phyloP scores from a whole-genome alignment of 1,284 basidiomycete genomes.

The Somion occarium region DNA sequence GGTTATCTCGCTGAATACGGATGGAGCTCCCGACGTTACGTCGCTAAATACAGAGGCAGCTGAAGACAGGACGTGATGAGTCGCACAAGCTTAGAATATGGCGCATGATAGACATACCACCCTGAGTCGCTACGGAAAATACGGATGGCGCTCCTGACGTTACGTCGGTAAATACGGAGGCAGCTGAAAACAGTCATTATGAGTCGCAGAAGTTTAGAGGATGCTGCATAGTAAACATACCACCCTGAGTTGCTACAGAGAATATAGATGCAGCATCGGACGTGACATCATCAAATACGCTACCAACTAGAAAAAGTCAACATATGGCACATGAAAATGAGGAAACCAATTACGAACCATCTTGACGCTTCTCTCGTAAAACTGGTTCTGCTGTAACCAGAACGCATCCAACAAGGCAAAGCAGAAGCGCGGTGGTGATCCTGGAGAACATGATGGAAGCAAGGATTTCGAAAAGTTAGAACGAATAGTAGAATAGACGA shows the following conservation, averaged over 20 bases:
- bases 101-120: too few species aligned
- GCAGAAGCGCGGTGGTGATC: conserved; percentile 8
- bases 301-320: conserved; percentile 7
- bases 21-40: conserved; percentile 15
- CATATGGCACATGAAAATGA: not conserved
- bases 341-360: conserved; percentile 13
- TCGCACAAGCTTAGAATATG: too few species aligned
- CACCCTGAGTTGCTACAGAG: conserved; percentile 10
- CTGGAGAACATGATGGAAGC: conserved; percentile 16
- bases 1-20: conserved; percentile 14
- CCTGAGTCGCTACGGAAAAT: too few species aligned
- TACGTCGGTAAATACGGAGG: too few species aligned
- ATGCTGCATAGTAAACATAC: not conserved
- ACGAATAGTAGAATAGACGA: not conserved
- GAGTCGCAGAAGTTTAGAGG: conserved; percentile 4
- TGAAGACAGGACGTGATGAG: too few species aligned
- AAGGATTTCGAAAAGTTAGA: not conserved
- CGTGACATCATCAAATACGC: conserved; percentile 24
- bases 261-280: conserved; percentile 25
- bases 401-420: conserved; percentile 13
- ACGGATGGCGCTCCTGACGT: too few species aligned
- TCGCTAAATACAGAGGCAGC: conserved; percentile 14
- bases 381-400: conserved; percentile 8
- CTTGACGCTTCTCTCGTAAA: conserved; percentile 21
- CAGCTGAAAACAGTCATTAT: too few species aligned